A percentile compares a stretch with the other conserved stretches of the same genome.
Evolutionary conservation across 257 asterid species (phyloP).

Genomic region (Przewalskia tangutica): DNA sequence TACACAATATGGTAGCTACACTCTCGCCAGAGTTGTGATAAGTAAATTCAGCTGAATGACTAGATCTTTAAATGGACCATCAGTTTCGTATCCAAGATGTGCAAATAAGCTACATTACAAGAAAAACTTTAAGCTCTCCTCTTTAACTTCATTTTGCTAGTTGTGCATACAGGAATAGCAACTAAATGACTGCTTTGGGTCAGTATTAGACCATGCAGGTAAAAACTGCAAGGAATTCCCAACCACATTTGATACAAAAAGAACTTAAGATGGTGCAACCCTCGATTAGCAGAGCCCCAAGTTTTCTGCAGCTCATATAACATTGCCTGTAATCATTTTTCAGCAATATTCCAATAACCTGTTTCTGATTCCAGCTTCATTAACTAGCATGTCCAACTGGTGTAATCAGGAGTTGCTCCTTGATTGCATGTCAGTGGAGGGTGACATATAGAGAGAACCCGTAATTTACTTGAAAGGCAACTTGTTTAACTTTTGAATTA

Average conservation of each 20-base stretch:
- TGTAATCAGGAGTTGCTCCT: neutral
- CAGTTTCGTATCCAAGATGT: neutral
- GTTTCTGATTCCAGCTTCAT: neutral
- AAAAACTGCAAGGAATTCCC: neutral
- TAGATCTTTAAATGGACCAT: neutral
- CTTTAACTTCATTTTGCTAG: neutral
- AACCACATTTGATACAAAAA: neutral
- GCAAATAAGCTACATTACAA: neutral
- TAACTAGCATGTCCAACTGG: neutral
- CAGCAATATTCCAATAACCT: neutral
- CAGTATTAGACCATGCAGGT: neutral
- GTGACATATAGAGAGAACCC: neutral
- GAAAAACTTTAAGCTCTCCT: neutral
- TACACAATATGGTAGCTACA: neutral
- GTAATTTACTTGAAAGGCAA: neutral
- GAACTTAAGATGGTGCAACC: neutral
- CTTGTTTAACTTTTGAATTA: neutral
- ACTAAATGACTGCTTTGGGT: neutral
- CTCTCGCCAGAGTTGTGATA: neutral
- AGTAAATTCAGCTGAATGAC: neutral
- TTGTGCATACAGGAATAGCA: neutral
- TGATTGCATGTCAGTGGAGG: neutral
- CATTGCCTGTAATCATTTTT: neutral
- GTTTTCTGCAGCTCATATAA: neutral
- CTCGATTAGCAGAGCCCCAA: neutral